Evolutionary conservation across 2,329 filamentous ascomycete genomes (phyloP), one percentile per base, ranked within the genome.

Genomic region (Iodosphaeria phyllophila): DNA sequence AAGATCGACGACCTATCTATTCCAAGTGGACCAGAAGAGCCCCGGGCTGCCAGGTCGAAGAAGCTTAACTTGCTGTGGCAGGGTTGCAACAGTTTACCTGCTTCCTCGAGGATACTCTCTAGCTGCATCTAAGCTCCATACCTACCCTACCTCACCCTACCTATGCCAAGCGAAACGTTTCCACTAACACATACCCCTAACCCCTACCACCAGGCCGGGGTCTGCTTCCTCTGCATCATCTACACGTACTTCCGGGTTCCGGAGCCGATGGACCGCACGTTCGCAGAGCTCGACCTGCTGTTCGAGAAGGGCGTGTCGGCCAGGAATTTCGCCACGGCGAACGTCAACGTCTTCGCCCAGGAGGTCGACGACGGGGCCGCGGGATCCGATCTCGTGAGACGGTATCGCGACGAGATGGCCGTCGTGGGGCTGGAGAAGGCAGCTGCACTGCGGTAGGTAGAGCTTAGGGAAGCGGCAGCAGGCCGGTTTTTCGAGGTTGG

Each of bases 201-300:
- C n/a, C n/a, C n/a, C n/a, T n/a, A 12, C 10, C 13, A 5, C 8
- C 34, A 64, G 60, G 73, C 69, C 9, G 77, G 73, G 1, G 72
- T 80, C 29, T 86, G 78, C 50, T 79, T 82, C 52, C 50, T 71
- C 28, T 89, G 78, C 52, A 69, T 84, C 39, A 52, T 89, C 10
- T 92, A 86, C 51, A 75, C 74, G 0, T 86, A 70, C 43, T 84
- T 83, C 57, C 64, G 77, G 8, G 56, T 86, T 0, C 83, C 83
- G 0, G 82, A 92, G 44, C 80, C 83, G 0, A 56, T 56, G 4
- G 83, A 78, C 7, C 69, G 82, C 20, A 76, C 77, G 0, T 92
- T 86, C 41, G 83, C 80, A 5, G 83, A 92, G 49, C 54, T 92
- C 28, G 82, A 92, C 45, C 40, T 91, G 24, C 57, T 92, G 24